These are phyloP conservation scores for Byssothecium circinans DNA, from an alignment of 2,329 filamentous ascomycete species.

Conservation along the genomic window DNA sequence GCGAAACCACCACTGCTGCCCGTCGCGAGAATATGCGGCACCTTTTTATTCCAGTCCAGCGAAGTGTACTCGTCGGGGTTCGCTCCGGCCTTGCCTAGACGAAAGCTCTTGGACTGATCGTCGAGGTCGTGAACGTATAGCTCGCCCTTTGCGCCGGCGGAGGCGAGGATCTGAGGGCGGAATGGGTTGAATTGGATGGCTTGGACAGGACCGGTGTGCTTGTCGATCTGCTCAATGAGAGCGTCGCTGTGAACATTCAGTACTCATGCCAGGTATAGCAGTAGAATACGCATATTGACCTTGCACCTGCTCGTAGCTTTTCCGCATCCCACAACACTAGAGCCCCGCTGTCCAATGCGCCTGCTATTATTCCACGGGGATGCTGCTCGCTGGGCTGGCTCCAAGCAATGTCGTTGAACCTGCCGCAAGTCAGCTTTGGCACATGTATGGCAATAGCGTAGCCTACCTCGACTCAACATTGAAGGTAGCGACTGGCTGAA, in stretches of 20 bases:
- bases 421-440: conserved; percentile 45
- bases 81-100: conserved; percentile 82
- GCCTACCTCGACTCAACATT: conserved; percentile 77
- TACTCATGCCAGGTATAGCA: conserved; percentile 32
- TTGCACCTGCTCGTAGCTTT: conserved; percentile 58
- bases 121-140: conserved; percentile 95
- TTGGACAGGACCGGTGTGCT: conserved; percentile 92
- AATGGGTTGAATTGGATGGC: conserved; percentile 95
- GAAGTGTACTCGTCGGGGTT: conserved; percentile 95
- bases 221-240: conserved; percentile 81
- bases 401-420: conserved; percentile 98
- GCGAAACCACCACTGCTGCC: conserved; percentile 93
- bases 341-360: conserved; percentile 90
- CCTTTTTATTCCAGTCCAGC: conserved; percentile 97
- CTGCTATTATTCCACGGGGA: conserved; percentile 87
- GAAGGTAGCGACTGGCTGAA: conserved; percentile 82
- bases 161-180: conserved; percentile 87
- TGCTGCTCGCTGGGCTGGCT: conserved; percentile 76
- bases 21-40: conserved; percentile 92
- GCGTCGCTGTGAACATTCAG: conserved; percentile 60
- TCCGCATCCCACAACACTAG: conserved; percentile 92
- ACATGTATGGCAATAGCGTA: conserved; percentile 46
- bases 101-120: conserved; percentile 83
- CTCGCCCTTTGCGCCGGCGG: conserved; percentile 91
- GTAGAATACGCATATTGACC: conserved; percentile 53